A percentile compares a stretch with the other conserved stretches of the same genome.
These are phyloP conservation scores for Monilinia fructicola DNA, from an alignment of 2,329 filamentous ascomycete genomes.

Conservation along the genomic window DNA sequence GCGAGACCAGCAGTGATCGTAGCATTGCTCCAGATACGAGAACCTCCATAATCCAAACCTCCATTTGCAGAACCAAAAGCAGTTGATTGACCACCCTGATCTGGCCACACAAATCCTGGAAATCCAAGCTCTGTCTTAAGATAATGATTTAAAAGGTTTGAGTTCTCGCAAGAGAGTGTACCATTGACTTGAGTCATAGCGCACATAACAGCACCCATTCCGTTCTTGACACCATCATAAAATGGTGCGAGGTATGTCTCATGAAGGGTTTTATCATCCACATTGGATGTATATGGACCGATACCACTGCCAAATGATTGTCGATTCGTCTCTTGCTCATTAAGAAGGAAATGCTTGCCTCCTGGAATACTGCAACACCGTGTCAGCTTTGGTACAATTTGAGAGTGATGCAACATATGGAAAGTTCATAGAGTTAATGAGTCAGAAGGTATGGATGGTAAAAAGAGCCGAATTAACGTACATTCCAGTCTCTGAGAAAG, in stretches of 20 bases:
- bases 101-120: slow-evolving; percentile 33
- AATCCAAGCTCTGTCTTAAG: slow-evolving; percentile 40
- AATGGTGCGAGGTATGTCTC: slow-evolving; percentile 74
- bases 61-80: slow-evolving; percentile 36
- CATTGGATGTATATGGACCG: slow-evolving; percentile 41
- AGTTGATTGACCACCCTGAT: slow-evolving; percentile 32
- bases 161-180: slow-evolving; percentile 64
- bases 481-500: slow-evolving; percentile 27
- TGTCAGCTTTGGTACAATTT: background rate
- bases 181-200: slow-evolving; percentile 46
- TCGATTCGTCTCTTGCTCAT: slow-evolving; percentile 32
- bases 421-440: background rate
- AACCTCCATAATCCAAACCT: slow-evolving; percentile 46
- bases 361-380: background rate
- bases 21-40: slow-evolving; percentile 64
- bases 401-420: too few species aligned
- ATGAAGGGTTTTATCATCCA: slow-evolving; percentile 69
- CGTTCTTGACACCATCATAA: slow-evolving; percentile 40
- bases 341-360: slow-evolving; percentile 32
- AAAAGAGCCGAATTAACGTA: background rate
- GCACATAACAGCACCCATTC: slow-evolving; percentile 28
- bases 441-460: background rate
- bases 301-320: slow-evolving; percentile 26
- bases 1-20: slow-evolving; percentile 85
- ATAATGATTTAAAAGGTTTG: slow-evolving; percentile 29